Base-by-base conservation (phyloP, 2,329 filamentous ascomycete species). In the Cladophialophora bantiana region DNA sequence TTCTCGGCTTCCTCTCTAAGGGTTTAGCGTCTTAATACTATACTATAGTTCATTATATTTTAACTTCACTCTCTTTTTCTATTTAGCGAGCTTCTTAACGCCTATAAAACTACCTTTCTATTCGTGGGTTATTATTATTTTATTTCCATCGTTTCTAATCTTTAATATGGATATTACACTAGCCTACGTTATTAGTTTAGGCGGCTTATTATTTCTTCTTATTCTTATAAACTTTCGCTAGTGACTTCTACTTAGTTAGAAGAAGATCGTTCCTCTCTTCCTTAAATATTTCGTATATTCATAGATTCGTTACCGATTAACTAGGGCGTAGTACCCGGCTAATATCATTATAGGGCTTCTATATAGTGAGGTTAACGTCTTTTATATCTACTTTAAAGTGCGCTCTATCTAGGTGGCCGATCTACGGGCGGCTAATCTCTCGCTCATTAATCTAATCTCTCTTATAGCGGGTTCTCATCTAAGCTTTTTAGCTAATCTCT, bases 151-250 rank as follows among this genome's bases (percentile, higher is more conserved):
- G 9, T 40, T 40, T 40, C 38, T 40, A 12, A 40, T 12, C 4
- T 40, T 40, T 13, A 45, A 42, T 38, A 73, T 73, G 60, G 66
- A 74, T 62, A 63, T 70, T 56, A 70, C 58, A 34, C 50, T 66
- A 58, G 57, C 70, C n/a, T 75, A 75, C 68, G 69, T 65, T 60
- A 73, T 73, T 66, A 64, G 63, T 55, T 52, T 67, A 42, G 73
- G 71, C 62, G 61, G 71, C 66, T 13, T 59, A 68, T 71, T 75
- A 58, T 42, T 67, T 40, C 50, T 70, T 36, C 67, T 74, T 26
- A 38, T 72, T 55, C 52, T 75, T 26, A 54, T 72, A 12, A 68
- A 68, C 67, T 66, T 60, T 56, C 59, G 57, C 38, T 59, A 58
- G 59, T 68, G 53, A 45, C 57, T 20, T 38, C 35, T 40, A 40